Base-by-base conservation (phyloP, 225 moss, liverwort and hornwort species). In the Marchantia paleacea region DNA sequence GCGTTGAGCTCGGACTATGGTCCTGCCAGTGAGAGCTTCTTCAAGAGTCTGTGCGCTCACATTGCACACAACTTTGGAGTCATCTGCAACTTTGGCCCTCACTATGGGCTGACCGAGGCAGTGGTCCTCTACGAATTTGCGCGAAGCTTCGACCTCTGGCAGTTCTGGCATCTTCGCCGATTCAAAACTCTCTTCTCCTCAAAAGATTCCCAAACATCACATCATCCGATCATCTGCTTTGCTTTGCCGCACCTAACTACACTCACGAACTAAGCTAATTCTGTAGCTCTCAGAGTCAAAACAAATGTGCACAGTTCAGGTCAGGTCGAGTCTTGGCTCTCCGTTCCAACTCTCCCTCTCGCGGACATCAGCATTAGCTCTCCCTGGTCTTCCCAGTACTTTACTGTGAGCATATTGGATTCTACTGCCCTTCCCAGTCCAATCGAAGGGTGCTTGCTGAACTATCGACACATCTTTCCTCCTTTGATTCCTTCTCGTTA, bases 61-160 rank as follows among this genome's bases (percentile, higher is more conserved):
- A 18, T 90, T 90, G 68, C 86, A 86, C 68, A 93, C 69, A n/a
- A 93, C 93, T 51, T 86, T 90, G 20, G 12, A 12, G 61, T 93
- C 93, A 57, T 83, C 87, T 10, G 84, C 86, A 73, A 90, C 88
- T 53, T 69, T 54, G 30, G 88, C 89, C 65, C 78, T 84, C 62
- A 82, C 53, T 53, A 93, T 89, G 7, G 75, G 69, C 28, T 76
- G 86, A 13, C 93, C 93, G 31, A 91, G 79, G 81, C 91, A 89
- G 80, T 93, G 89, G 67, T 85, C 88, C 47, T 88, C 83, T 72
- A 93, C 84, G 55, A 86, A 77, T 85, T 90, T 85, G 53, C 86
- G 82, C 58, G 91, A 84, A 12, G 93, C 93, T 81, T 93, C 93
- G 25, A 93, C 88, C 75, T 93, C 93, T 52, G 93, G 91, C 48